These are phyloP conservation scores for Pichia scutulata DNA, from an alignment of 805 yeast genomes.

Conservation along the genomic window DNA sequence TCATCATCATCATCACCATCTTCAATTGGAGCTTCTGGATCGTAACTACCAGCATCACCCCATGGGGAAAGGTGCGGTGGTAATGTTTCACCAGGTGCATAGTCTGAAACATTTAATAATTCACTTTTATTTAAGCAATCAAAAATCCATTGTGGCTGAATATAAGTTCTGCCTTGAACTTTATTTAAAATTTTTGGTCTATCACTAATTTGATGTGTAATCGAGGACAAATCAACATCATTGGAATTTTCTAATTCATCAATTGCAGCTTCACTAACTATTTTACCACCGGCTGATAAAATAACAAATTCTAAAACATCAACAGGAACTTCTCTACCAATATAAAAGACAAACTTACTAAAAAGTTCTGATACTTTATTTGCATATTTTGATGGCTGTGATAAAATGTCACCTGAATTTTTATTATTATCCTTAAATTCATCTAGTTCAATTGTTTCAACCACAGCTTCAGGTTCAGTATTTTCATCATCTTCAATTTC, in stretches of 20 bases:
- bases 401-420: constrained; percentile 58
- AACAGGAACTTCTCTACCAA: constrained; percentile 93
- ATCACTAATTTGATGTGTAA: constrained; percentile 93
- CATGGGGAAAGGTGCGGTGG: constrained; percentile 99
- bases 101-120: constrained; percentile 67
- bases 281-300: constrained; percentile 76
- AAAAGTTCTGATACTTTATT: constrained; percentile 62
- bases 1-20: constrained; percentile 35
- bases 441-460: constrained; percentile 51
- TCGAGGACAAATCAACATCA: constrained; percentile 51
- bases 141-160: constrained; percentile 98
- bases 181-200: constrained; percentile 74
- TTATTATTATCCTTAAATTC: constrained; percentile 59
- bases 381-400: constrained; percentile 59
- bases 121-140: constrained; percentile 78
- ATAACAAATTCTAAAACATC: constrained; percentile 86
- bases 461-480: constrained; percentile 32
- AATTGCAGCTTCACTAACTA: constrained; percentile 78
- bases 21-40: constrained; percentile 57
- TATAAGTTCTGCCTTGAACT: constrained; percentile 85
- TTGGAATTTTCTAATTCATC: constrained; percentile 54
- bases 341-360: constrained; percentile 67
- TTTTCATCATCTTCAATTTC: constrained; percentile 27
- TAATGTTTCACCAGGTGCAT: constrained; percentile 89
- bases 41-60: constrained; percentile 92